Evolutionary conservation across 2,329 filamentous ascomycete species (phyloP).

Genomic region (Clonostachys rosea): DNA sequence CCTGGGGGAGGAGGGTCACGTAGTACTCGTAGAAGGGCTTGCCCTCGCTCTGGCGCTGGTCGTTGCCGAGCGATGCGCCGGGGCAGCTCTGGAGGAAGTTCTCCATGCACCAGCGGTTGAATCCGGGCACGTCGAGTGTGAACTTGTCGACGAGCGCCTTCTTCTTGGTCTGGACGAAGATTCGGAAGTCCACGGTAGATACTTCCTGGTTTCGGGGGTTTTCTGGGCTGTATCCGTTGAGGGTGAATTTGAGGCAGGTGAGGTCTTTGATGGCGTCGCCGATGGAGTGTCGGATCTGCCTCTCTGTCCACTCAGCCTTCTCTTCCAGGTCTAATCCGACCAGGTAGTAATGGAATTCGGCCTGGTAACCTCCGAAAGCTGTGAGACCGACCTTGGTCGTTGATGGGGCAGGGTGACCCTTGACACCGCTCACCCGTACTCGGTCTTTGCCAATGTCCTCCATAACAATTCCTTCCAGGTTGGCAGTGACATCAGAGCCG

Average conservation of each 20-base stretch:
- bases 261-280: slow-evolving; percentile 18
- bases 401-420: slow-evolving; percentile 19
- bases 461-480: slow-evolving; percentile 32
- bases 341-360: slow-evolving; percentile 33
- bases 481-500: slow-evolving; percentile 32
- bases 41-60: slow-evolving; percentile 23
- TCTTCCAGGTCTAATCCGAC: slow-evolving; percentile 31
- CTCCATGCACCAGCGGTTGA: slow-evolving; percentile 29
- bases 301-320: slow-evolving; percentile 31
- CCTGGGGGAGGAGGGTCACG: slow-evolving; percentile 10
- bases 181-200: slow-evolving; percentile 37
- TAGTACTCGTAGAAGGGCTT: slow-evolving; percentile 7
- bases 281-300: slow-evolving; percentile 23
- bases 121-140: slow-evolving; percentile 18
- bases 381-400: slow-evolving; percentile 32
- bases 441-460: slow-evolving; percentile 31
- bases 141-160: slow-evolving; percentile 12
- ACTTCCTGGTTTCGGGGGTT: slow-evolving; percentile 30
- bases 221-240: slow-evolving; percentile 9
- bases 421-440: slow-evolving; percentile 23
- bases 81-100: slow-evolving; percentile 33
- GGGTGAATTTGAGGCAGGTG: slow-evolving; percentile 13
- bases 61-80: slow-evolving; percentile 28
- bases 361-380: slow-evolving; percentile 32
- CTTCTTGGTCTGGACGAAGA: slow-evolving; percentile 33